Percentiles rank a stretch among this genome's conserved stretches.
These are phyloP conservation scores for Pholiota conissans DNA, from an alignment of 768 basidiomycete species.

Conservation along the genomic window DNA sequence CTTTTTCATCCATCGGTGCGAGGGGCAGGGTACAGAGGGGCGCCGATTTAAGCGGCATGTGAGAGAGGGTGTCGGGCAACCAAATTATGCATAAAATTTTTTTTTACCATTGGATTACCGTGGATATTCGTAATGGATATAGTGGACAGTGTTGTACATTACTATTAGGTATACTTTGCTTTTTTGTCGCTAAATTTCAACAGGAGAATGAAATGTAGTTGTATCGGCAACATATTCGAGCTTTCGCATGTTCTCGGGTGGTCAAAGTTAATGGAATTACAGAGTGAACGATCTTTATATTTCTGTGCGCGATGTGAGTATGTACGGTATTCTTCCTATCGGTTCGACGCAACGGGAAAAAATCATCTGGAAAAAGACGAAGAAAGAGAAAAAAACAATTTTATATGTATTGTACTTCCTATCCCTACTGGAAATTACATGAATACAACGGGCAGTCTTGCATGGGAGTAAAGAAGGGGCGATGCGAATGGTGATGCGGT, in stretches of 20 bases:
- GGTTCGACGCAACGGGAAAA: background rate
- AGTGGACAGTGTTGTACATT: background rate
- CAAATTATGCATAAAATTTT: background rate
- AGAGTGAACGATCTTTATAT: background rate
- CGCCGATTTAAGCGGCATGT: background rate
- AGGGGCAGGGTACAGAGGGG: slow-evolving; percentile 29
- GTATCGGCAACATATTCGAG: too few species aligned
- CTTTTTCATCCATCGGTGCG: slow-evolving; percentile 38
- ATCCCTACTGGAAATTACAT: background rate
- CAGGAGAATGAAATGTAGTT: too few species aligned
- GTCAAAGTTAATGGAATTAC: background rate
- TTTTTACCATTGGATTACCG: background rate
- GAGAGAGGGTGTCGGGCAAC: too few species aligned
- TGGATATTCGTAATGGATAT: background rate
- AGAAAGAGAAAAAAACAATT: background rate
- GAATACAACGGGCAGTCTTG: background rate
- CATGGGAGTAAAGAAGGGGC: background rate
- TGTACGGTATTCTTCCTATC: too few species aligned
- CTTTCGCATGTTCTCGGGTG: background rate
- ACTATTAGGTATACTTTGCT: background rate
- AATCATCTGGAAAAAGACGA: background rate
- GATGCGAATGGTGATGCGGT: background rate
- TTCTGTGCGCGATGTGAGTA: background rate
- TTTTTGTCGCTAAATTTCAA: background rate
- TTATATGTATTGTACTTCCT: slow-evolving; percentile 1